Conservation (phyloP, 1,139 yeast species). For the Trichomonascaceae sp. region DNA sequence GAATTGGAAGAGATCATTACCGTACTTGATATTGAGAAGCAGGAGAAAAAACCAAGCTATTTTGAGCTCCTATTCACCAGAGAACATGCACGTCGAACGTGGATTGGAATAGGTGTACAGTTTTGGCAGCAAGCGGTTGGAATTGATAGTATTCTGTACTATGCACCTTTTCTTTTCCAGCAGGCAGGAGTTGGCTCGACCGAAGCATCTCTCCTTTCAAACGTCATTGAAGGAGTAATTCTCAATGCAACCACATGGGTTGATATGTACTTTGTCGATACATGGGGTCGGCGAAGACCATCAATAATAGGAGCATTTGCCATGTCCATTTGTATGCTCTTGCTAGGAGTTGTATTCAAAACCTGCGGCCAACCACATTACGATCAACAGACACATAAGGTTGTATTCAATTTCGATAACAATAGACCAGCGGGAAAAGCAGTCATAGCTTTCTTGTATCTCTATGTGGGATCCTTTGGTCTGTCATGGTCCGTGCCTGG, state of each 20-base stretch:
- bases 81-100: constrained; percentile 45
- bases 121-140: constrained; percentile 71
- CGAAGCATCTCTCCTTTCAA: constrained; percentile 39
- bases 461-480: constrained; percentile 61
- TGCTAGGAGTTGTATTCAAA: constrained; percentile 28
- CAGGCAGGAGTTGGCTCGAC: constrained; percentile 35
- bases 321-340: constrained; percentile 48
- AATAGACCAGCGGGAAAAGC: constrained; percentile 39
- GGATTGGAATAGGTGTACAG: constrained; percentile 52
- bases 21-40: constrained; percentile 26
- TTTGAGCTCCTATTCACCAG: constrained; percentile 44
- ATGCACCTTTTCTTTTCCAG: constrained; percentile 34
- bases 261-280: constrained; percentile 42
- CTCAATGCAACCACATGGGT: constrained; percentile 39
- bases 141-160: constrained; percentile 56
- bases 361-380: constrained; percentile 23
- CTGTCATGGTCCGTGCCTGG: constrained; percentile 61
- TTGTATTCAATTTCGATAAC: constrained; percentile 36
- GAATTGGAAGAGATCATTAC: constrained; percentile 58
- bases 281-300: constrained; percentile 48
- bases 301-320: constrained; percentile 40
- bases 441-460: constrained; percentile 55
- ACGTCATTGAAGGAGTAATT: constrained; percentile 52
- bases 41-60: constrained; percentile 31
- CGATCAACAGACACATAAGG: constrained; percentile 30